A percentile compares a stretch with the other conserved stretches of the same genome.
Evolutionary conservation across 2,329 filamentous ascomycete species (phyloP).

Genomic region (Curvularia lunata): DNA sequence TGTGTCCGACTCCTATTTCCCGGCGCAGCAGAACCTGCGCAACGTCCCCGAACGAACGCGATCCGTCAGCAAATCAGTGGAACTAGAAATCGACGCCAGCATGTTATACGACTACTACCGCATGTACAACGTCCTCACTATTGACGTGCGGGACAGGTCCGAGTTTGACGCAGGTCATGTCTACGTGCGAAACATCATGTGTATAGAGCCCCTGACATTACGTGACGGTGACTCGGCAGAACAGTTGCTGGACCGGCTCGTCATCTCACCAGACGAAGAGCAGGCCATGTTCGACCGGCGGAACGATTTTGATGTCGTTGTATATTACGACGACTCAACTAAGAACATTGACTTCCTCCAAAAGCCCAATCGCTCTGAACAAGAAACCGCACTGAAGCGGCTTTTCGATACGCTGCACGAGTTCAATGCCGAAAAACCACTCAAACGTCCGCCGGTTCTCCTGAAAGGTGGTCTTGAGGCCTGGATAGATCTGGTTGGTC

Average conservation of each 20-base stretch:
- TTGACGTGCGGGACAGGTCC: conserved; percentile 82
- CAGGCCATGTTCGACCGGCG: conserved; percentile 73
- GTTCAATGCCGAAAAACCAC: conserved; percentile 79
- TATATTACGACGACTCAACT: conserved; percentile 83
- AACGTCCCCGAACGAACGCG: conserved; percentile 35
- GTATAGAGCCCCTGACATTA: conserved; percentile 82
- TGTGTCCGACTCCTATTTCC: conserved; percentile 53
- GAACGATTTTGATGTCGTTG: conserved; percentile 81
- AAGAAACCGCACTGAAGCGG: conserved; percentile 65
- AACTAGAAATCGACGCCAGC: conserved; percentile 68
- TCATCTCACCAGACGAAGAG: conserved; percentile 76
- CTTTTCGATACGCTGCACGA: conserved; percentile 81
- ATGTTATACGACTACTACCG: conserved; percentile 75
- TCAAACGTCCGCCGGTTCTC: conserved; percentile 76
- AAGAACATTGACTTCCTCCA: conserved; percentile 64
- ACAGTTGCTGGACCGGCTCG: conserved; percentile 69
- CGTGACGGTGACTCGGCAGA: conserved; percentile 71
- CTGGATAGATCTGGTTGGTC: conserved; percentile 84
- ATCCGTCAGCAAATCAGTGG: conserved; percentile 61
- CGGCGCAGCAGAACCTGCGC: conserved; percentile 30
- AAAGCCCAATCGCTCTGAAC: conserved; percentile 52
- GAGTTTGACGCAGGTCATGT: conserved; percentile 91
- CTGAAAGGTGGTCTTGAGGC: conserved; percentile 82
- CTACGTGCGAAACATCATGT: conserved; percentile 81
- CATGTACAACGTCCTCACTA: conserved; percentile 73